Evolutionary conservation across 805 yeast species (phyloP), one percentile per base, ranked within the genome.

Genomic region (Candida sonorensis): DNA sequence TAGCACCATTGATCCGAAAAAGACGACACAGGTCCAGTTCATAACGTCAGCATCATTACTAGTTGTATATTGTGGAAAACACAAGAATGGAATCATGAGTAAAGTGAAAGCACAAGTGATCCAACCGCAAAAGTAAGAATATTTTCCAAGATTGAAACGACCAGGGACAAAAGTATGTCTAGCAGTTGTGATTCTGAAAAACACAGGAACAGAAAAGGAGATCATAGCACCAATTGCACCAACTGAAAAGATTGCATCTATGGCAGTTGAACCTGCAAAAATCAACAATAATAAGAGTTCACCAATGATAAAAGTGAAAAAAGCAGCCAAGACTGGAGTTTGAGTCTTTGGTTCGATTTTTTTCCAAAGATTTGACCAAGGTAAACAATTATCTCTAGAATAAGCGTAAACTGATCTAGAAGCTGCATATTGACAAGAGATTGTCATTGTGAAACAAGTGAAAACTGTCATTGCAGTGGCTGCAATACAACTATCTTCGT

Each of bases 171-270:
- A 78, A 1, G 64, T 57, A 22, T 66, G 59, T 34, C 70, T 55
- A 3, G 76, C 66, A 44, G 67, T 69, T 4, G 78, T 69, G 46
- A 75, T 68, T 46, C 75, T 71, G 36, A 77, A 62, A 10, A 72
- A 46, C 11, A 77, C 72, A 6, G 85, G 85, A 46, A 72, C 58
- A 17, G 72, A 65, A 58, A 77, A 78, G 3, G 83, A 76, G 38
- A 77, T 65, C 47, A 77, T 75, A 1, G 80, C 74, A 6, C 81
- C 70, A 48, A 78, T 76, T 30, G 82, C 84, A 20, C 83, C 82
- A 27, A 78, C 82, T 3, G 82, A 75, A 59, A 78, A 78, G 37
- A 75, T 75, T 30, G 85, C 85, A 17, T 71, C 77, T 44, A 77
- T 73, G 30, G 84, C 79, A 7, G 69, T 61, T 33, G 66, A 74